phyloP scores from a whole-genome alignment of 257 asterid genomes.

The Cinchona pubescens region DNA sequence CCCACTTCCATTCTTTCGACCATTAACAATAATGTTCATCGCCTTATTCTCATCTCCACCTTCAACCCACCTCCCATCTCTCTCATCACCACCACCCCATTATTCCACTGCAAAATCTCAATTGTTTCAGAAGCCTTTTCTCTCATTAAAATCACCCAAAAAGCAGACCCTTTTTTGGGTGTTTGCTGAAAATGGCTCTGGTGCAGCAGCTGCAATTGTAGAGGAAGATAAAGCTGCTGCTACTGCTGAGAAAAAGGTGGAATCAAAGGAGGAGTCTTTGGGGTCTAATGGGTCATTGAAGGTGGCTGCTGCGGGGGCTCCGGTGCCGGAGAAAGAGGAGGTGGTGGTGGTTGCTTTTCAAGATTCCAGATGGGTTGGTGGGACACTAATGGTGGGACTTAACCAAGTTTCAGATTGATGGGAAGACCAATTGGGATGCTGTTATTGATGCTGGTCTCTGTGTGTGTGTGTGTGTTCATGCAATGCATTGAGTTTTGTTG shows the following conservation, averaged over 20 bases:
- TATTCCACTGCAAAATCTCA: conserved; percentile 33
- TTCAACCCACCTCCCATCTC: conserved; percentile 46
- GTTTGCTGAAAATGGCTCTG: conserved; percentile 41
- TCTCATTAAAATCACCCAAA: conserved; percentile 29
- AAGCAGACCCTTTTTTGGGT: conserved; percentile 28
- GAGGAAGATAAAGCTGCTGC: conserved; percentile 21
- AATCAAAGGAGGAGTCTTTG: conserved; percentile 22
- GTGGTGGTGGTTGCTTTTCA: conserved; percentile 27
- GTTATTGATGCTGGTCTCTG: conserved; percentile 98
- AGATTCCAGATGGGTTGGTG: conserved; percentile 72
- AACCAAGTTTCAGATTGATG: conserved; percentile 60
- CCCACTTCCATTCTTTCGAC: not conserved
- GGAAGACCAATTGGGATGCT: conserved; percentile 81
- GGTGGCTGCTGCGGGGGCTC: conserved; percentile 28
- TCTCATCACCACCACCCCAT: conserved; percentile 30
- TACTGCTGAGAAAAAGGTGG: conserved; percentile 14
- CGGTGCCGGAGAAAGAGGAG: conserved; percentile 27
- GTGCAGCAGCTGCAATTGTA: conserved; percentile 36
- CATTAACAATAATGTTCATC: conserved; percentile 37
- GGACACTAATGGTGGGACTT: conserved; percentile 98
- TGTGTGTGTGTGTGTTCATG: too few relatives aligned
- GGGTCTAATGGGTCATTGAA: conserved; percentile 59
- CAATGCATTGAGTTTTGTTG: not conserved
- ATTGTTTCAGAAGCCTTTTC: conserved; percentile 24
- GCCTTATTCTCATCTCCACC: conserved; percentile 52